Base-by-base conservation (phyloP, 2,329 filamentous ascomycete species). In the Colletotrichum acutatum region DNA sequence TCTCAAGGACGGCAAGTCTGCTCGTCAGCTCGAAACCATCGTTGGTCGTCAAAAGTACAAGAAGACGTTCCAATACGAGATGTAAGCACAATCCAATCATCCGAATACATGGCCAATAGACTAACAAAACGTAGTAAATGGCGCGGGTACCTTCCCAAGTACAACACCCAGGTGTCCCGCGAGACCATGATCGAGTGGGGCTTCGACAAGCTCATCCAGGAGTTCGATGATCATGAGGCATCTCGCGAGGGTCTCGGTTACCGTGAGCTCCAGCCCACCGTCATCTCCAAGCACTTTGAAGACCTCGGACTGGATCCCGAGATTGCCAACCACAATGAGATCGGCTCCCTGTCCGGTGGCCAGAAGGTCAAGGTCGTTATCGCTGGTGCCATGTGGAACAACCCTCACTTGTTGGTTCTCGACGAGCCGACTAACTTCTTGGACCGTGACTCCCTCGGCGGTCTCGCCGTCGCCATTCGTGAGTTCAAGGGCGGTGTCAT, bases 361-460 rank as follows among this genome's bases (percentile, higher is more conserved):
- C 97, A 99, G 82, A 98, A 98, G 85, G 97, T 99, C 86, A 99
- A 99, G 90, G 97, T 99, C 60, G 97, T 99, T 75, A 91, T 99
- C 78, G 97, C 95, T 3, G 94, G 94, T 79, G 94, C 95, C 78
- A 97, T 97, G 95, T 98, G 95, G 95, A 98, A 98, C 87, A 98
- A 98, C 87, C 97, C 97, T 0, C 97, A 99, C 86, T 86, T 99
- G 79, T 91, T 99, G 74, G 97, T 99, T 61, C 92, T 99, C 28
- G 97, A 99, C 89, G 96, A 99, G 86, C 97, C 97, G 71, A 98
- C 97, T 82, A 99, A 99, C 87, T 99, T 98, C 90, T 91, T 99
- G 87, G 97, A 99, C 81, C 95, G 97, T 78, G 97, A 99, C 85
- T 98, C 95, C 19, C 92, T 99, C 22, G 97, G 97, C 80, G 97